Percentiles rank a stretch among this genome's conserved stretches.
These are phyloP conservation scores for Phaeophleospora eucalypticola DNA, from an alignment of 2,329 filamentous ascomycete species.

Conservation along the genomic window DNA sequence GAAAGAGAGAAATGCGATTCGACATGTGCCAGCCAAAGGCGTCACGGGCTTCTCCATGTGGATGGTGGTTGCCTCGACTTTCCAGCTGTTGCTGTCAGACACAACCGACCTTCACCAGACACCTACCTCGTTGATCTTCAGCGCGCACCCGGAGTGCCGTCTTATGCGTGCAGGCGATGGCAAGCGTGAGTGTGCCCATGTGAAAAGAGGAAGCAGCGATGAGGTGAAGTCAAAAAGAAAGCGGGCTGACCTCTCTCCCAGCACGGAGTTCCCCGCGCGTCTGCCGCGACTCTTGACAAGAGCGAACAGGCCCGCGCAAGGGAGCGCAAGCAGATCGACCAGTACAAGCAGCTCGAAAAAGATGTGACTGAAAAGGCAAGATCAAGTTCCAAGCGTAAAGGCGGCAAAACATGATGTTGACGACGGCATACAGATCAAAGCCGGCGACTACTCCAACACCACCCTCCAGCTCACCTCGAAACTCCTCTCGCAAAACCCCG, in stretches of 20 bases:
- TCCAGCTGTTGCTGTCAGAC: neutral
- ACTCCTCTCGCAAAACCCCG: conserved; percentile 72
- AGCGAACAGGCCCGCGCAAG: conserved; percentile 67
- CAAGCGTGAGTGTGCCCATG: conserved; percentile 8
- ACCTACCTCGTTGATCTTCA: too few species aligned
- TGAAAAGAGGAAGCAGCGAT: conserved; percentile 3
- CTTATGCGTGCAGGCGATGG: conserved; percentile 9
- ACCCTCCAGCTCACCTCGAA: conserved; percentile 67
- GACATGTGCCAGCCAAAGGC: neutral
- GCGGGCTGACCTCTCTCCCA: conserved; percentile 38
- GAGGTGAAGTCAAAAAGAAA: conserved; percentile 16
- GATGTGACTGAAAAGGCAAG: conserved; percentile 62
- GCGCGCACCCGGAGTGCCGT: too few species aligned
- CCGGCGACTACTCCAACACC: conserved; percentile 49
- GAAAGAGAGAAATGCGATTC: neutral
- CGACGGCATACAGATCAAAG: conserved; percentile 35
- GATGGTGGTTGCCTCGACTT: neutral
- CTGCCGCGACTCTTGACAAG: conserved; percentile 45
- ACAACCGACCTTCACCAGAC: neutral
- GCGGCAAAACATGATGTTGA: neutral
- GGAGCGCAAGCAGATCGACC: conserved; percentile 70
- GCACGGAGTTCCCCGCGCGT: conserved; percentile 74
- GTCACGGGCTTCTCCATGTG: conserved; percentile 7
- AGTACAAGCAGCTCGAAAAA: conserved; percentile 69
- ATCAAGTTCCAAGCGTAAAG: neutral